Conservation (phyloP, 495 filamentous ascomycete species). For the Jackrogersella minutella region DNA sequence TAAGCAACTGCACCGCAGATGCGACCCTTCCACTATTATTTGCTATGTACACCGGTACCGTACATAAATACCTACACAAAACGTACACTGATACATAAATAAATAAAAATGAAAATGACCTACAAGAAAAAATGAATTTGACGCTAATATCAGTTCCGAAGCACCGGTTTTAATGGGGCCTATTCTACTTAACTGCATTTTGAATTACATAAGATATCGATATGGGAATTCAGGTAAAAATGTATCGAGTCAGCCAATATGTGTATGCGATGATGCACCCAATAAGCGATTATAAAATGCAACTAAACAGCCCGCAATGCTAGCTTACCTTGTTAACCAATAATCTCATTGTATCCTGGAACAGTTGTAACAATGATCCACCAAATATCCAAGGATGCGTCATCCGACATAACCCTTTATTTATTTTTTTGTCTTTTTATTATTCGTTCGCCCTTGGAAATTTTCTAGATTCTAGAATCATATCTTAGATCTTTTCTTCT, state of each 20-base stretch:
- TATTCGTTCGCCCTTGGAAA: constrained; percentile 30
- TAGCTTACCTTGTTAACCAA: no score
- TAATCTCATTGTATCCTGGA: no score
- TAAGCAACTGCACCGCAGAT: no score
- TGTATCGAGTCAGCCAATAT: no score
- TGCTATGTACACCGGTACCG: no score
- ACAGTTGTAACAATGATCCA: not conserved
- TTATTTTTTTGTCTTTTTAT: no score
- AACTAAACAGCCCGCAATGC: no score
- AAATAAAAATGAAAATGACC: not conserved
- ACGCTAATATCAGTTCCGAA: constrained; percentile 29
- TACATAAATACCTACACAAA: no score
- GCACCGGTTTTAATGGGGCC: constrained; percentile 26
- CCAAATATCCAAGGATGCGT: constrained; percentile 27
- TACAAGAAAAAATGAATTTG: constrained; percentile 33
- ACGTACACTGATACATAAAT: constrained; percentile 10
- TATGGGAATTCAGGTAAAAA: no score
- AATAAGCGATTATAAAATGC: no score
- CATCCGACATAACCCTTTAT: constrained; percentile 31
- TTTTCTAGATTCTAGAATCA: constrained; percentile 22
- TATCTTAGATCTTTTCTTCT: not conserved
- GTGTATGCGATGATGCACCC: no score
- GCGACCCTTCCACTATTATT: no score
- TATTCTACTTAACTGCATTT: constrained; percentile 19
- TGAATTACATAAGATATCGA: not conserved